Base-by-base conservation (phyloP, 805 yeast genomes). In the Cyberlindnera veronae region DNA sequence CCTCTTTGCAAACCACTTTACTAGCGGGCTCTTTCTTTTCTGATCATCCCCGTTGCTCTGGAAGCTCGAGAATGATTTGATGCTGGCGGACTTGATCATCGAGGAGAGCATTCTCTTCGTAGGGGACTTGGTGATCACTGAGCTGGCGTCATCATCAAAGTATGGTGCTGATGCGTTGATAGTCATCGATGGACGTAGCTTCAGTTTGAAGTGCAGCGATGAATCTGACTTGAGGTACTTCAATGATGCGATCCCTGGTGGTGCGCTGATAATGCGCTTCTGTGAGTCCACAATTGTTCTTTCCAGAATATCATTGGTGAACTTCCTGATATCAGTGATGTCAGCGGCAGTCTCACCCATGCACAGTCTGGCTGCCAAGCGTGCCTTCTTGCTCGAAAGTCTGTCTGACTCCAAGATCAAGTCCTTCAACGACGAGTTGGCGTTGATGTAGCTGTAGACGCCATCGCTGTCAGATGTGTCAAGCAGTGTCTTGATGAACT, bases 401-500 rank as follows among this genome's bases (percentile, higher is more conserved):
- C 52, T 37, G 24, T 46, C 46, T 20, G 58, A 34, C 44, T 58
- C 58, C 4, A 21, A 22, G n/a, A 50, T 42, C 13, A 58, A 30
- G 29, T 57, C 61, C 19, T 42, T 43, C 31, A 56, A 32, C 0
- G 56, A 51, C 4, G 50, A 45, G 14, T 48, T 45, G 11, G 54
- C 31, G 21, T 55, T 45, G 33, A 55, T 34, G 36, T 53, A 55
- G 11, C 43, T 39, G 36, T 38, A 51, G 2, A 57, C 53, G 20
- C 42, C 29, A 6, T 55, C 57, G 33, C 48, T 49, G 17, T 50
- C 53, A 13, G 46, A 45, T 1, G 62, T 55, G 8, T 49, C 51
- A 22, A 69, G 42, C 10, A 68, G 44, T 53, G 73, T 67, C 51
- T 72, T 72, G 36, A 79, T 66, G 55, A 80, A 77, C 18, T 79